phyloP scores from a whole-genome alignment of 73 alveolate species.

The Tetrahymena malaccensis region DNA sequence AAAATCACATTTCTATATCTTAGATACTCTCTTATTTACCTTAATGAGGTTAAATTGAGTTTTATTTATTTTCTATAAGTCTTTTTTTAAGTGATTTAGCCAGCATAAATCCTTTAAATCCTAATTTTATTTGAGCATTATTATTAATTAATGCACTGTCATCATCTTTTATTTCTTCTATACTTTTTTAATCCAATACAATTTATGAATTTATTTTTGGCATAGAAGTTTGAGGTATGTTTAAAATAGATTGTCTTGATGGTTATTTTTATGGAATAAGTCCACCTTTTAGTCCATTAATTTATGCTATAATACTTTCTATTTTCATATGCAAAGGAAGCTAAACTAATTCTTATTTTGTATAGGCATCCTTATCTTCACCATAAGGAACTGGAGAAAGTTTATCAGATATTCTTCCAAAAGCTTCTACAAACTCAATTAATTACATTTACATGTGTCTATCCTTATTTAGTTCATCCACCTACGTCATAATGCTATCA shows the following conservation, averaged over 20 bases:
- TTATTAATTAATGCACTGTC: not conserved
- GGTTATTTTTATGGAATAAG: not conserved
- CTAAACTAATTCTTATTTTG: not conserved
- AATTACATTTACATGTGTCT: constrained; percentile 64
- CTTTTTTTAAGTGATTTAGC: not conserved
- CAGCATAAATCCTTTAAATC: not conserved
- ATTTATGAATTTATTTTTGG: not conserved
- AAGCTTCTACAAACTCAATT: constrained; percentile 67
- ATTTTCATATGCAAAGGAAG: constrained; percentile 30
- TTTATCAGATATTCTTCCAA: constrained; percentile 68
- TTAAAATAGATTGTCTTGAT: not conserved
- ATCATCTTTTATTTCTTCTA: not conserved
- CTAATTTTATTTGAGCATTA: not conserved
- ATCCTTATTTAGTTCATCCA: constrained; percentile 61
- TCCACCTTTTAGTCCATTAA: not conserved
- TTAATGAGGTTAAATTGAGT: not conserved
- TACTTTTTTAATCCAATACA: not conserved
- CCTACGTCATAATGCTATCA: constrained; percentile 73
- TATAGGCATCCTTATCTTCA: constrained; percentile 4
- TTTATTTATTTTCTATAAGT: not conserved
- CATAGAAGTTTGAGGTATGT: not conserved
- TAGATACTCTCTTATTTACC: not conserved
- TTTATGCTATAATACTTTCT: constrained; percentile 15
- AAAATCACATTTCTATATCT: not conserved
- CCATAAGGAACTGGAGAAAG: constrained; percentile 21